A percentile compares a stretch with the other conserved stretches of the same genome.
phyloP scores from a whole-genome alignment of 2,329 filamentous ascomycete genomes.

The Ophiostoma novo-ulmi region DNA sequence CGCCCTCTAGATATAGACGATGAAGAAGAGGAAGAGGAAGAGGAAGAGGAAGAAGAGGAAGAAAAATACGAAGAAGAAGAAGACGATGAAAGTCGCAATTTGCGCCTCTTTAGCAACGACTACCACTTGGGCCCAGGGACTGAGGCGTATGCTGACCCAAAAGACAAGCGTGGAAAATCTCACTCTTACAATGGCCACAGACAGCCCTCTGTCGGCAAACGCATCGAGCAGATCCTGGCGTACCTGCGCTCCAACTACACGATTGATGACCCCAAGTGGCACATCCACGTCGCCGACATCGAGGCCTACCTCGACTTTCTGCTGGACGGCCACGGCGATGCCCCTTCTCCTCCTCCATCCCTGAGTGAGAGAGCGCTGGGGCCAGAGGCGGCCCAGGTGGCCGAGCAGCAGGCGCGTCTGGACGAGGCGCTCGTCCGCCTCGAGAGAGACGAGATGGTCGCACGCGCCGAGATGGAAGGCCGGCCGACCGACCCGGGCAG shows the following conservation, averaged over 20 bases:
- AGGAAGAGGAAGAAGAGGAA: too few relatives aligned
- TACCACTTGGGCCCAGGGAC: too few relatives aligned
- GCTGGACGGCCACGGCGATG: background rate
- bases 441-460: background rate
- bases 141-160: too few relatives aligned
- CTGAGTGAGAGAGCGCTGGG: background rate
- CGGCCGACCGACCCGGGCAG: background rate
- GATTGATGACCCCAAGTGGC: slow-evolving; percentile 40
- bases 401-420: background rate
- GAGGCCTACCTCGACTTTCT: slow-evolving; percentile 40
- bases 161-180: too few relatives aligned
- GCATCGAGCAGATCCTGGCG: slow-evolving; percentile 35
- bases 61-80: too few relatives aligned
- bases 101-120: too few relatives aligned
- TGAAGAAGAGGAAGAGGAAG: background rate
- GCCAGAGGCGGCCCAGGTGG: background rate
- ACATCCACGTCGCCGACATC: slow-evolving; percentile 36
- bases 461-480: slow-evolving; percentile 2
- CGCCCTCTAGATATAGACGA: background rate
- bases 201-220: slow-evolving; percentile 19
- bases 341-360: background rate
- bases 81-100: too few relatives aligned
- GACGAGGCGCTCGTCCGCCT: background rate
- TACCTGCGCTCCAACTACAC: slow-evolving; percentile 49
- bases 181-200: background rate